Percentiles rank a stretch among this genome's conserved stretches.
Conservation (phyloP, 305 asterid genomes). For the Solanum hybrid region DNA sequence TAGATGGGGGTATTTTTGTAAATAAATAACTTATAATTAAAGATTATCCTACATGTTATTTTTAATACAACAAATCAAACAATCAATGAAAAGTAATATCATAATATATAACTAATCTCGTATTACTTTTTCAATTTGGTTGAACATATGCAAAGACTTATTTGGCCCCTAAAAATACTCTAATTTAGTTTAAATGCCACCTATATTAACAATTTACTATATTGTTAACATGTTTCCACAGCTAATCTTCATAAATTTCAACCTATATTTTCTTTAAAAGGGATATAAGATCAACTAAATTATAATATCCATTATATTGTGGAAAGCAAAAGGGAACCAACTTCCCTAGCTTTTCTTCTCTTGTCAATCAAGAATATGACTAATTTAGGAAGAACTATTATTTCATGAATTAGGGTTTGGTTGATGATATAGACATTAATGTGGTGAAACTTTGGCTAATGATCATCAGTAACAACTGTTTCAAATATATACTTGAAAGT, state of each 20-base stretch:
- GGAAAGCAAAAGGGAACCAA: constrained; percentile 6
- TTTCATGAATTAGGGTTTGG: background rate
- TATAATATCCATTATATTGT: background rate
- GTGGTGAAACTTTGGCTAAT: background rate
- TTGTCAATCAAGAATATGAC: background rate
- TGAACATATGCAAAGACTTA: background rate
- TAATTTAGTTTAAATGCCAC: background rate
- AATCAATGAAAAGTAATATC: background rate
- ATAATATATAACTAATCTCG: background rate
- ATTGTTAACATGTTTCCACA: background rate
- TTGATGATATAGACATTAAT: background rate
- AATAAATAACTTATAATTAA: background rate
- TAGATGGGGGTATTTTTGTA: background rate
- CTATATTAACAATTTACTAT: background rate
- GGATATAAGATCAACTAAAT: background rate
- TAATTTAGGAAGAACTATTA: background rate
- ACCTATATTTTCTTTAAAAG: background rate
- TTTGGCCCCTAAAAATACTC: background rate
- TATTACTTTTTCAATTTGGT: background rate
- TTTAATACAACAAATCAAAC: background rate
- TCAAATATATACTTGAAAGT: background rate
- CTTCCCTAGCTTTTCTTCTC: background rate
- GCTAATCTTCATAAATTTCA: background rate
- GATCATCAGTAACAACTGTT: constrained; percentile 1
- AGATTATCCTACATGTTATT: background rate